Base-by-base conservation (phyloP, 306 rosid genomes). In the Astragalus glycyphyllos region DNA sequence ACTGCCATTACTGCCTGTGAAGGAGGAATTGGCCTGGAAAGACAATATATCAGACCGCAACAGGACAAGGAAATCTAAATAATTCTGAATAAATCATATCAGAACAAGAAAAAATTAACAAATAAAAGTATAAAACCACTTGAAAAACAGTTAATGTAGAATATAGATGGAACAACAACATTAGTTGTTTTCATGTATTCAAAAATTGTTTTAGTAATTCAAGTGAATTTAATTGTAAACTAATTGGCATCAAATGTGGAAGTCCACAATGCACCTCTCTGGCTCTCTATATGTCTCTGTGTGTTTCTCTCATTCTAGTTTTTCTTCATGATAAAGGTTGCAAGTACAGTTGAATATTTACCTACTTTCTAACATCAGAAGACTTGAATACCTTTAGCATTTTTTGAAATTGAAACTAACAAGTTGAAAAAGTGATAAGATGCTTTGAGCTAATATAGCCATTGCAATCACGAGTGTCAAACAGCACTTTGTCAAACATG, bases 1-100 rank as follows among this genome's bases (percentile, higher is more conserved):
- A 91, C 92, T 14, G 99, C 97, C 97, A 91, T 86, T 66, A 91
- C 99, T 20, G 96, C 96, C 76, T 84, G 99, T 46, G 99, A 87
- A 48, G 99, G 99, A 82, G 99, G 96, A 71, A 86, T 68, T 78
- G 95, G 83, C 87, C 99, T 94, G 96, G 54, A 83, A 77, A 76
- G 50, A 84, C 42, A 78, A 50, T 14, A 40, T 8, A 40, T 40
- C 11, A 40, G 11, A 40, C 8, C 11, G 8, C 45, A 7, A 8
- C 45, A 40, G 8, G 45, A 40, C 11, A 40, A 7, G 45, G 50
- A 40, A 71, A 48, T 50, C 56, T 47, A 76, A 45, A 58, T n/a
- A 54, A 55, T 69, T 50, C 34, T 34, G 38, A 31, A 17, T 6
- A 0, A 6, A n/a, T 46, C 37, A 16, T 15, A 58, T 13, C 40